Evolutionary conservation across 2,329 filamentous ascomycete species (phyloP), one percentile per base, ranked within the genome.

Genomic region (Cladosporium sp.): DNA sequence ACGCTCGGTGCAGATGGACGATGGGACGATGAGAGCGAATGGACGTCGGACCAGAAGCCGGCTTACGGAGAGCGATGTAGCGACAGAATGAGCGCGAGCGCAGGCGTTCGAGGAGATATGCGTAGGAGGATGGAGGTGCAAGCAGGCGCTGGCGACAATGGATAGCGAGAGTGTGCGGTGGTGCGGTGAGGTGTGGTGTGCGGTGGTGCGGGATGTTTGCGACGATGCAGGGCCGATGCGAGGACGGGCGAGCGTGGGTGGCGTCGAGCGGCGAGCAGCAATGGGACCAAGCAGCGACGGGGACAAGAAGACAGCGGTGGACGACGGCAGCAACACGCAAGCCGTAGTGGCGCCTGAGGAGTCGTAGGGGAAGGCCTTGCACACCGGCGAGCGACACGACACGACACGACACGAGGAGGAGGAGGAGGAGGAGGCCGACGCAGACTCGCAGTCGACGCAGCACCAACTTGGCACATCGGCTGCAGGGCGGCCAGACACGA

Each of bases 21-120:
- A 51, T 44, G 25, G 9, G 42, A n/a, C 42, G 58, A 42, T 34
- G 56, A 60, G 57, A 68, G 66, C 66, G 67, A 69, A 57, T 62
- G 67, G 63, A 68, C 65, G 64, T 60, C 64, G 66, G 65, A 65
- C 60, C 56, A 59, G 59, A 68, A 62, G 65, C 65, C 66, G 64
- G 61, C 64, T 56, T 45, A 42, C 51, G 60, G 48, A 9, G 50
- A 17, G 9, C 9, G 17, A 17, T 57, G 25, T 39, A 35, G 25
- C 54, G 45, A 57, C 54, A 53, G 48, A 24, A 9, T 47, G 47
- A 19, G 54, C 28, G 45, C 25, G 54, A 34, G 10, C 37, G 39
- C 28, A 10, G 28, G 28, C 12, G 12, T 32, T 10, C 28, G 28
- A 32, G 12, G 12, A 32, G 28, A 10, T 9, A 22, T n/a, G 22